Base-by-base conservation (phyloP, 257 asterid genomes). In the Solanum microdontum region DNA sequence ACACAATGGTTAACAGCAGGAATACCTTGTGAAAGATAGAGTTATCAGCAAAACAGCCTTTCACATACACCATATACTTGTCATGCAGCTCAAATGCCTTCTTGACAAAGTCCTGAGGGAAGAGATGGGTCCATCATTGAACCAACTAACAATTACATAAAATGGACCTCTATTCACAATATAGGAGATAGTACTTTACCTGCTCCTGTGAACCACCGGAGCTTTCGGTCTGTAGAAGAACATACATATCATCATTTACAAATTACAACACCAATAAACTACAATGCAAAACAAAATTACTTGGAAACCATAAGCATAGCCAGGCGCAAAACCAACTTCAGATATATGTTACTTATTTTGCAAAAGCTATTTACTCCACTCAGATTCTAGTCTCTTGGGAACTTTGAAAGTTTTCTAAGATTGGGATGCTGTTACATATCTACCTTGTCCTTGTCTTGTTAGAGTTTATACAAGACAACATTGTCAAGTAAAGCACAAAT, bases 1-100 rank as follows among this genome's bases (percentile, higher is more conserved):
- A 15, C n/a, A 28, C 23, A 8, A n/a, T 5, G n/a, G 21, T 48
- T 7, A 43, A 14, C 40, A 70, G 2, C n/a, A 2, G 30, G 82
- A 84, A 36, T 68, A 92, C 95, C 94, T 91, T 93, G 89, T 91
- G 92, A 86, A 94, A 89, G 62, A 88, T 74, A 73, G 89, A 6
- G 87, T 87, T 55, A 87, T 91, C 91, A 15, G 83, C 55, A 66
- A 92, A 94, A 88, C 94, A 90, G 58, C 84, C 75, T 11, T 32
- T 87, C 79, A 91, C 95, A 72, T 91, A 91, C 3, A 66, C 89
- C 84, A 86, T 83, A 84, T 88, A 91, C 92, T 91, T 93, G 77
- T 91, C 94, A 55, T 93, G 92, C 48, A 93, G 90, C 48, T 91
- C 93, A 14, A 92, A 91, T 28, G 88, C 87, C 76, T 90, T 91